Evolutionary conservation across 2,329 filamentous ascomycete species (phyloP), one percentile per base, ranked within the genome.

Genomic region (Botrytis porri): DNA sequence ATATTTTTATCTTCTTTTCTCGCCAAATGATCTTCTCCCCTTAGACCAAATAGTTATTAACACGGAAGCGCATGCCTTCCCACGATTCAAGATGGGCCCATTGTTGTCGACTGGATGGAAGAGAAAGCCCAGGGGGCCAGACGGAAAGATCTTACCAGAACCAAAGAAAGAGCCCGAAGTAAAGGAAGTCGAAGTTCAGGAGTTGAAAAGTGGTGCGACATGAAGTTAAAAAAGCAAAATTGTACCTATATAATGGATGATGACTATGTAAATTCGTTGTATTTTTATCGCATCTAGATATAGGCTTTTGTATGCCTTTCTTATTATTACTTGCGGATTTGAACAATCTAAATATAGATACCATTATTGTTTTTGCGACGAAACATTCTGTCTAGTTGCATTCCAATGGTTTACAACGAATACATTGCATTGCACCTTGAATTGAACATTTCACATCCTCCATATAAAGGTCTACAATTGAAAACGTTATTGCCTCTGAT

Each of bases 1-100:
- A 84, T 99, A 99, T 82, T 92, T 99, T 81, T 99, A 97, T 82
- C 88, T 99, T 59, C 86, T 99, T 48, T 99, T 99, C 84, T 95
- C 93, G 3, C 90, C 93, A 6, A 86, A 91, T 76, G 93, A 97
- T 74, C 83, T 98, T 54, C 85, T 98, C 60, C 94, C 95, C 3
- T 86, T 99, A 45, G 92, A 96, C 78, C 89, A 95, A 78, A 86
- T 97, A 39, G 94, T 99, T 57, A 90, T 98, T 80, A 99, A 99
- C 82, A 99, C 96, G 1, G 96, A 99, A 84, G 96, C 94, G 1
- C 96, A 99, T 82, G 89, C 93, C 1, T 87, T 99, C 74, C 96
- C 96, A 12, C 86, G 92, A 57, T 99, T 99, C 81, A 90, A 96
- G 79, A 89, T 96, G 82, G 90, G 89, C 1, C 88, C 88, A 77